Conservation (phyloP, 768 basidiomycete genomes). For the Collybia sp. region DNA sequence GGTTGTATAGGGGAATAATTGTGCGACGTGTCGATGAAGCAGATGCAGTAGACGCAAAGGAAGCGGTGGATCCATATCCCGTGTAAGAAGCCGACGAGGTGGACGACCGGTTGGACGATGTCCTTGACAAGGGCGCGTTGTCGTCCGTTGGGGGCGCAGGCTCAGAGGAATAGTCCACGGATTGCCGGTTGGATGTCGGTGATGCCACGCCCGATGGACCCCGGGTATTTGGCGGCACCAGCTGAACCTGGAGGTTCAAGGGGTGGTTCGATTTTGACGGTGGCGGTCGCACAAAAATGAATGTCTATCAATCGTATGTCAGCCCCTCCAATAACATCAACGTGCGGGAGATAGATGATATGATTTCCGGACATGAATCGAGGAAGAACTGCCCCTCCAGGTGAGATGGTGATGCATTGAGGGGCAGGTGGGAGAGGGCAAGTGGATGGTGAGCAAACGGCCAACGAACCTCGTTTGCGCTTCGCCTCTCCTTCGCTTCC, state of each 20-base stretch:
- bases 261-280: conserved; percentile 83
- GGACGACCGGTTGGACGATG: conserved; percentile 57
- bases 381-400: no score
- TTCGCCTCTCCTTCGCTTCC: no score
- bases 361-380: no score
- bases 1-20: conserved; percentile 84
- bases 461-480: no score
- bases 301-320: conserved; percentile 46
- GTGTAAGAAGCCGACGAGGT: conserved; percentile 21
- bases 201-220: conserved; percentile 31
- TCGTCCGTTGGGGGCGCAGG: conserved; percentile 18
- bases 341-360: no score
- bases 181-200: conserved; percentile 33
- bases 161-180: conserved; percentile 33
- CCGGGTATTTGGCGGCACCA: conserved; percentile 66
- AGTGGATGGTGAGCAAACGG: no score
- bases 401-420: no score
- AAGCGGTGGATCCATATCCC: conserved; percentile 31
- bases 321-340: no score
- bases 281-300: conserved; percentile 89
- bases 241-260: conserved; percentile 87
- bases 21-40: conserved; percentile 54
- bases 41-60: conserved; percentile 31
- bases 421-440: no score
- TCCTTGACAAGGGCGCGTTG: conserved; percentile 31